Conservation (phyloP, 768 basidiomycete species). For the Russula lepida region DNA sequence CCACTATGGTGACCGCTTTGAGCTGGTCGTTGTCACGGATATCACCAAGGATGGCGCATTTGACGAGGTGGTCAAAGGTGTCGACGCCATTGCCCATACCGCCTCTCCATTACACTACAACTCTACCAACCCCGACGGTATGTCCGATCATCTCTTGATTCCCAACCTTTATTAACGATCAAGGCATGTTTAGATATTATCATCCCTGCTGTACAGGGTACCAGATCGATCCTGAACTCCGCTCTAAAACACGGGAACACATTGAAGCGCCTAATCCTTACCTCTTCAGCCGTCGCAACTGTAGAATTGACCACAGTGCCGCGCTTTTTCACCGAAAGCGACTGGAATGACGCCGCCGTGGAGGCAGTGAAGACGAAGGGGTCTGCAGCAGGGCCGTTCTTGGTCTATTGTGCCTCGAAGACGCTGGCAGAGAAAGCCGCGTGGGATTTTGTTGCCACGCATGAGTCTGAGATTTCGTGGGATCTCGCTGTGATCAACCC, state of each 20-base stretch:
- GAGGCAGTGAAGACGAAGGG: conserved; percentile 42
- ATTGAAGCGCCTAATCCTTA: conserved; percentile 55
- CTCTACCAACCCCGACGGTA: conserved; percentile 38
- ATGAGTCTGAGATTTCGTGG: no score
- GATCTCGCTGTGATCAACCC: no score
- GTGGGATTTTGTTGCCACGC: no score
- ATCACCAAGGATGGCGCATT: conserved; percentile 57
- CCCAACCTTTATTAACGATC: neutral
- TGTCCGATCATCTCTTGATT: neutral
- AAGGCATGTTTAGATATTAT: conserved; percentile 42
- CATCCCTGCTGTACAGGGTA: conserved; percentile 64
- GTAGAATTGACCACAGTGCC: conserved; percentile 21
- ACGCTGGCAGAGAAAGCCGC: no score
- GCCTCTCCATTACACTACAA: conserved; percentile 53
- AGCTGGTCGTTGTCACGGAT: no score
- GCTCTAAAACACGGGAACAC: conserved; percentile 45
- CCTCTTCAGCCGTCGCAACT: conserved; percentile 48
- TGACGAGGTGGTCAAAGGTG: conserved; percentile 68
- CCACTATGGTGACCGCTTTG: conserved; percentile 47
- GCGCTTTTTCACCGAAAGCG: conserved; percentile 20
- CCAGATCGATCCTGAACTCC: conserved; percentile 51
- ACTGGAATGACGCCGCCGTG: conserved; percentile 52
- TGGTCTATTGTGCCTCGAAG: no score
- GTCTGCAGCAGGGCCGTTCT: conserved; percentile 29
- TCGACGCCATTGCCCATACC: conserved; percentile 63